These are phyloP conservation scores for Acarospora socialis DNA, from an alignment of 2,329 filamentous ascomycete genomes.

Conservation along the genomic window DNA sequence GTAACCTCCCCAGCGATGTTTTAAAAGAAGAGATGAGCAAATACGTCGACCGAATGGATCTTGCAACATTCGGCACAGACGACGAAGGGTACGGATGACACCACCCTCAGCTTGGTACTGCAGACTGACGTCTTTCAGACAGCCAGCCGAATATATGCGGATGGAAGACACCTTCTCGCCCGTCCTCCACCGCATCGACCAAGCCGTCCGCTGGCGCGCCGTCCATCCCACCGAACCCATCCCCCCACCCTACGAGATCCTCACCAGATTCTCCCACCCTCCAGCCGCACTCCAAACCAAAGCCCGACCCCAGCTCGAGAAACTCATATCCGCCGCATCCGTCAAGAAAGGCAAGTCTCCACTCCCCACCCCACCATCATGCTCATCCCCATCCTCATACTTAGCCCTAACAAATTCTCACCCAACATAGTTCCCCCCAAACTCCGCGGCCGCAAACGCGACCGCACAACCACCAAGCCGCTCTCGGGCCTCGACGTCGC, in stretches of 20 bases:
- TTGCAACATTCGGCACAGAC: constrained; percentile 55
- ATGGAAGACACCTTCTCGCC: constrained; percentile 77
- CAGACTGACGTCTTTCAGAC: constrained; percentile 20
- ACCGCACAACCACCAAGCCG: constrained; percentile 59
- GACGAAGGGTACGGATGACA: constrained; percentile 51
- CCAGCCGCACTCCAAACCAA: constrained; percentile 51
- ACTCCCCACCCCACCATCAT: neutral
- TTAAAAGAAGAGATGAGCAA: constrained; percentile 72
- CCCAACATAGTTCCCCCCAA: constrained; percentile 54
- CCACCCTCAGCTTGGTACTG: neutral
- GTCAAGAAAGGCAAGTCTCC: constrained; percentile 59
- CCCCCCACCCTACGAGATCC: constrained; percentile 45
- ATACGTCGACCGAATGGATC: constrained; percentile 87
- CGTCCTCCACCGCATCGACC: constrained; percentile 73
- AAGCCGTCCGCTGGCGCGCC: constrained; percentile 71
- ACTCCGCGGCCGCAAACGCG: constrained; percentile 54
- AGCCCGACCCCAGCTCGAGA: constrained; percentile 43
- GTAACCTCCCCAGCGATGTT: constrained; percentile 62
- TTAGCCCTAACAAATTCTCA: constrained; percentile 18
- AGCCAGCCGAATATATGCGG: constrained; percentile 53
- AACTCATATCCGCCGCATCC: constrained; percentile 54
- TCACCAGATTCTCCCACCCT: constrained; percentile 60
- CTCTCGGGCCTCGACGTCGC: constrained; percentile 83
- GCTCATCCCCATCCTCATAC: neutral
- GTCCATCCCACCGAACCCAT: constrained; percentile 54